phyloP scores from a whole-genome alignment of 2,329 filamentous ascomycete genomes.

The Xylaria sp. region DNA sequence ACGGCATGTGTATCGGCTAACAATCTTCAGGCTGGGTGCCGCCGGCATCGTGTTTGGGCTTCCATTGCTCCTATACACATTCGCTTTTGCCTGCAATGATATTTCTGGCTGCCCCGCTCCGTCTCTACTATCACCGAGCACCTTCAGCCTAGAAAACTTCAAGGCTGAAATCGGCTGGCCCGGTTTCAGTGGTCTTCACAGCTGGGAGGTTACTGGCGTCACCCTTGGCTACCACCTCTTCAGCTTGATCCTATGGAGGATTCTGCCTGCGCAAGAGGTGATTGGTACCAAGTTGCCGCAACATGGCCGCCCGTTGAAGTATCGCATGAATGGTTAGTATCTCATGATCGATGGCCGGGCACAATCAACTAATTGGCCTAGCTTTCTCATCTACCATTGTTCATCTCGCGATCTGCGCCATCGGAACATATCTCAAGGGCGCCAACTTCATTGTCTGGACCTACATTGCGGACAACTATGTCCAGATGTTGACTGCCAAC shows the following conservation, averaged over 20 bases:
- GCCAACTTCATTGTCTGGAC: conserved; percentile 89
- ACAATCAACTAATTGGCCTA: conserved; percentile 50
- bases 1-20: conserved; percentile 19
- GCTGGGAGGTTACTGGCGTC: conserved; percentile 73
- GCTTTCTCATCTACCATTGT: conserved; percentile 80
- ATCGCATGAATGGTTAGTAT: conserved; percentile 78
- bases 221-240: conserved; percentile 82
- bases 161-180: conserved; percentile 88
- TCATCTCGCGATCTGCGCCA: conserved; percentile 73
- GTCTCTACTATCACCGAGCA: conserved; percentile 77
- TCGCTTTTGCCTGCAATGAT: conserved; percentile 91
- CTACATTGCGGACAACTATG: conserved; percentile 90
- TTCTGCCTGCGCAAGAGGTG: conserved; percentile 77
- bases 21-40: conserved; percentile 72
- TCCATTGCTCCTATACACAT: conserved; percentile 79
- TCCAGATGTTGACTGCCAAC: conserved; percentile 85
- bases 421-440: conserved; percentile 80
- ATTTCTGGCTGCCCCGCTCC: conserved; percentile 87
- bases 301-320: conserved; percentile 78
- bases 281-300: conserved; percentile 76
- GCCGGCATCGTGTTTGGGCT: conserved; percentile 82
- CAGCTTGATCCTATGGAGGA: conserved; percentile 76
- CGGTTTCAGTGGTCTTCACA: conserved; percentile 76
- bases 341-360: conserved; percentile 3
- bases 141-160: conserved; percentile 74